phyloP scores from a whole-genome alignment of 257 asterid species.

The Eustoma russellianum region DNA sequence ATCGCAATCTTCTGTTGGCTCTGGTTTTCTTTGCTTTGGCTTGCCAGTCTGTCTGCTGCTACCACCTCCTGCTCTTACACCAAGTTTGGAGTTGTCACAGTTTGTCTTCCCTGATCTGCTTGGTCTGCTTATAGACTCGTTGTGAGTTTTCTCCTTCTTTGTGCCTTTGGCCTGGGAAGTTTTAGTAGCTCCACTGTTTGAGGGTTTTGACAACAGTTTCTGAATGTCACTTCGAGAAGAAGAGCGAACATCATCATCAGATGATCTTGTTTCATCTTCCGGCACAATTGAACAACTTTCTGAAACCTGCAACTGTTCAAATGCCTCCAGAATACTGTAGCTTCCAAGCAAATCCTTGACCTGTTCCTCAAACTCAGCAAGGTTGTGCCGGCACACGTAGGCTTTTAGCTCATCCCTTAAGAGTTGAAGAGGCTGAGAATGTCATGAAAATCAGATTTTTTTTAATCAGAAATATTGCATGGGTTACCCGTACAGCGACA shows the following conservation, averaged over 20 bases:
- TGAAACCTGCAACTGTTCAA: conserved; percentile 47
- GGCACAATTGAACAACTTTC: conserved; percentile 47
- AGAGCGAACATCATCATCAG: conserved; percentile 64
- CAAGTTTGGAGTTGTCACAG: conserved; percentile 28
- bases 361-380: conserved; percentile 41
- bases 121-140: conserved; percentile 25
- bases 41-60: conserved; percentile 33
- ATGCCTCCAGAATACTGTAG: conserved; percentile 49
- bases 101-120: conserved; percentile 33
- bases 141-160: conserved; percentile 21
- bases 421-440: conserved; percentile 58
- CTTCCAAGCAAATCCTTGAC: conserved; percentile 52
- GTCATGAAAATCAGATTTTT: background rate
- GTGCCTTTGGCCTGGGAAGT: conserved; percentile 26
- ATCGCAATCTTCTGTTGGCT: conserved; percentile 17
- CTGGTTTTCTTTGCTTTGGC: conserved; percentile 48
- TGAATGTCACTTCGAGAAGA: conserved; percentile 38
- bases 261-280: conserved; percentile 42
- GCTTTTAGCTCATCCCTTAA: conserved; percentile 67
- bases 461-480: no score
- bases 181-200: conserved; percentile 22
- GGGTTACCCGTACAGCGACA: background rate
- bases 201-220: conserved; percentile 35
- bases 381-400: conserved; percentile 45
- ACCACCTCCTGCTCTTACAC: conserved; percentile 27